Percentiles rank a stretch among this genome's conserved stretches.
Evolutionary conservation across 805 yeast species (phyloP).

Genomic region (Saturnispora saitoi): DNA sequence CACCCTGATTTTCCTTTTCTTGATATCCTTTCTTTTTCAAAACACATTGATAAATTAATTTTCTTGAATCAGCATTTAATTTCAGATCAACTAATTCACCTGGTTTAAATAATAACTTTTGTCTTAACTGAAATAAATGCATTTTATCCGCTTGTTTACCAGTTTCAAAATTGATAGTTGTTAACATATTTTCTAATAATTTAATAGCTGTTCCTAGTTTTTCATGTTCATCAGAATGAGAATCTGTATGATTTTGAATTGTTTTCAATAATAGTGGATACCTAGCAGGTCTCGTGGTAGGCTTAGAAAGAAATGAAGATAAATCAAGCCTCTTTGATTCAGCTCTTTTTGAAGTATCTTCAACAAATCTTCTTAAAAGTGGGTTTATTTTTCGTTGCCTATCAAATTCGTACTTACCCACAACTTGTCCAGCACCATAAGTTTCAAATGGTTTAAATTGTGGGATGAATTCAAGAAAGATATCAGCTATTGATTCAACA

Average conservation of each 20-base stretch:
- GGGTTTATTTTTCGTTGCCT: conserved; percentile 87
- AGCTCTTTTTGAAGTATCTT: conserved; percentile 76
- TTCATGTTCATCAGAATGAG: conserved; percentile 64
- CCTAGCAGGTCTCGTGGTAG: conserved; percentile 92
- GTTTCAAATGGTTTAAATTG: conserved; percentile 86
- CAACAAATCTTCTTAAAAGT: conserved; percentile 86
- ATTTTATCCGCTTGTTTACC: conserved; percentile 93
- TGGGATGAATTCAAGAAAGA: conserved; percentile 75
- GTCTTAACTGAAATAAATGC: conserved; percentile 78
- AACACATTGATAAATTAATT: conserved; percentile 69
- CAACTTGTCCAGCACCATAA: conserved; percentile 90
- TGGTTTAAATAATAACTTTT: conserved; percentile 68
- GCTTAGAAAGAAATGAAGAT: conserved; percentile 87
- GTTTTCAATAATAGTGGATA: conserved; percentile 80
- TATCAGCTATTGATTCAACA: conserved; percentile 79
- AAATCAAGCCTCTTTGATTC: conserved; percentile 86
- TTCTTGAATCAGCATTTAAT: conserved; percentile 71
- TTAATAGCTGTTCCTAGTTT: conserved; percentile 66
- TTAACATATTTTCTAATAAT: conserved; percentile 65
- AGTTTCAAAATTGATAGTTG: conserved; percentile 73
- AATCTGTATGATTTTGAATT: conserved; percentile 71
- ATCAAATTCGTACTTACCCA: conserved; percentile 92
- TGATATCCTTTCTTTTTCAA: conserved; percentile 61
- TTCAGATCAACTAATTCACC: conserved; percentile 84
- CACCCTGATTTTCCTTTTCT: conserved; percentile 65